phyloP scores from a whole-genome alignment of 2,329 filamentous ascomycete species.

The Pseudogymnoascus verrucosus region DNA sequence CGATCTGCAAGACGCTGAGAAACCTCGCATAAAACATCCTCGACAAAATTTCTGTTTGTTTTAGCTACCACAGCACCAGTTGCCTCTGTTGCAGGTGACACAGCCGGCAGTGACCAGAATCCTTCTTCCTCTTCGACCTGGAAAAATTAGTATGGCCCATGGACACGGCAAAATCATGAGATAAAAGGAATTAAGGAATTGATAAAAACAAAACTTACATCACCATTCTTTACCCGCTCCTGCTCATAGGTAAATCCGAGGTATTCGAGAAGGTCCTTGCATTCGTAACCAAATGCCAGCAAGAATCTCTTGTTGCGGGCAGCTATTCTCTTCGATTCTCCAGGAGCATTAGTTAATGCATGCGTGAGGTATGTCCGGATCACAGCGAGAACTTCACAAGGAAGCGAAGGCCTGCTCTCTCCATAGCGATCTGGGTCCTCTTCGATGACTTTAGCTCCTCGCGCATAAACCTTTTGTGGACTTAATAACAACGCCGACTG shows the following conservation, averaged over 20 bases:
- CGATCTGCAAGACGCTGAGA: conserved; percentile 26
- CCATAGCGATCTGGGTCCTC: conserved; percentile 39
- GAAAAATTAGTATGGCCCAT: not conserved
- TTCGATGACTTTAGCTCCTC: conserved; percentile 44
- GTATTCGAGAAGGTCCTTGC: conserved; percentile 46
- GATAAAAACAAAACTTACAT: conserved; percentile 28
- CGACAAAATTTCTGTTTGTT: conserved; percentile 35
- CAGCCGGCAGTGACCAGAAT: conserved; percentile 26
- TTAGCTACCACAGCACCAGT: conserved; percentile 11
- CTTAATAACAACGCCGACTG: conserved; percentile 47
- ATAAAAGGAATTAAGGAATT: not conserved
- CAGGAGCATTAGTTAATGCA: conserved; percentile 38
- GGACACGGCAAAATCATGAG: not conserved
- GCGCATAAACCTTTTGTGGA: conserved; percentile 39
- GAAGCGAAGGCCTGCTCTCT: conserved; percentile 41
- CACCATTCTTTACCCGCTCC: conserved; percentile 24
- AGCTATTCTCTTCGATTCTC: conserved; percentile 46
- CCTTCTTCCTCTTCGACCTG: conserved; percentile 20
- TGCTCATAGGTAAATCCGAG: conserved; percentile 44
- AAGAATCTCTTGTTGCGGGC: conserved; percentile 56
- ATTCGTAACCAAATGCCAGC: conserved; percentile 54
- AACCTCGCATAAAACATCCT: conserved; percentile 53
- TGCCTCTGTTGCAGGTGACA: conserved; percentile 10
- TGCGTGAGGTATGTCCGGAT: conserved; percentile 54
- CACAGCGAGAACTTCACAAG: conserved; percentile 47